Evolutionary conservation across 2,329 filamentous ascomycete species (phyloP), one percentile per base, ranked within the genome.

Genomic region (Fusarium annulatum): DNA sequence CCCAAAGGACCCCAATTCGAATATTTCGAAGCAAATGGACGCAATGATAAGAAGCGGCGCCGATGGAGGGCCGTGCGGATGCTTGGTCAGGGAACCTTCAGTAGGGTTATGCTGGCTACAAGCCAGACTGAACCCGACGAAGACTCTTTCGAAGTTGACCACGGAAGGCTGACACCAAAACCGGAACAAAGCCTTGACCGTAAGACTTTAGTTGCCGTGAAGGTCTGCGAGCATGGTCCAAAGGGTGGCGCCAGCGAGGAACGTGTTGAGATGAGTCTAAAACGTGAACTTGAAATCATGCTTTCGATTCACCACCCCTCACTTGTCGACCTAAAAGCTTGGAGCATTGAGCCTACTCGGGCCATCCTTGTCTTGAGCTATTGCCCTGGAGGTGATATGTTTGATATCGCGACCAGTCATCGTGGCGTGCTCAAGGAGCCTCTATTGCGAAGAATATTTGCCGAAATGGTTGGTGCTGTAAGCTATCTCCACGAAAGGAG

Each of bases 281-380:
- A 97, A 84, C 91, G 96, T 69, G 96, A 99, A 85, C 89, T 99
- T 45, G 96, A 98, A 78, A 97, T 99, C 74, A 92, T 99, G 86
- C 94, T 93, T 80, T 90, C 89, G 23, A 91, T 98, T 76, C 92
- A 92, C 60, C 95, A 99, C 81, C 96, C 96, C 2, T 97, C 94
- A 7, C 85, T 99, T 45, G 93, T 98, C 11, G 93, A 97, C 77
- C 88, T 99, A 56, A 96, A 96, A 82, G 96, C 95, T 2, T 97
- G 95, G 89, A 96, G 90, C 74, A 94, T 95, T 75, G 94, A 97
- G 81, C 90, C 92, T 39, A 92, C 91, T 14, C 90, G 95, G 56
- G 94, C 96, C 2, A 88, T 98, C 45, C 85, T 99, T 46, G 93
- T 98, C 8, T 85, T 99, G 68, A 94, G 93, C 71, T 98, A 98